Evolutionary conservation across 2,329 filamentous ascomycete genomes (phyloP).

Genomic region (Aspergillus pseudonomiae): DNA sequence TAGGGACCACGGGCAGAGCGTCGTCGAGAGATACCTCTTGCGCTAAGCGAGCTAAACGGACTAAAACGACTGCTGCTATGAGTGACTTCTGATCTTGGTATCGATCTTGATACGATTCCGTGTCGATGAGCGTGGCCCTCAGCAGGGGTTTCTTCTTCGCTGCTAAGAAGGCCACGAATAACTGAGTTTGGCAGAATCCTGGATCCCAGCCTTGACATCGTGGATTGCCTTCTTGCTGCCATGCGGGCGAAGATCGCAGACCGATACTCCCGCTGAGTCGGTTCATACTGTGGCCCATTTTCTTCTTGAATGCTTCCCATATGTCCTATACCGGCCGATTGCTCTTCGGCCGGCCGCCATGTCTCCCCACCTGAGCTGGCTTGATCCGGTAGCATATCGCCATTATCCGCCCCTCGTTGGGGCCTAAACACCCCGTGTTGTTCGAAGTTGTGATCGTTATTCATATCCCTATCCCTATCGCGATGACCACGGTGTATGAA

Average conservation of each 20-base stretch:
- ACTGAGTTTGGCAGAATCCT: constrained; percentile 52
- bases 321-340: constrained; percentile 19
- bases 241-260: constrained; percentile 38
- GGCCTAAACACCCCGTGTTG: constrained; percentile 27
- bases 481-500: constrained; percentile 25
- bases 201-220: constrained; percentile 53
- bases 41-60: constrained; percentile 43
- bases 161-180: constrained; percentile 47
- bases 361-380: constrained; percentile 13
- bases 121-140: constrained; percentile 50
- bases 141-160: constrained; percentile 49
- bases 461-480: constrained; percentile 40
- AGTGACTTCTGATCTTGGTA: constrained; percentile 37
- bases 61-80: constrained; percentile 42
- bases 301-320: constrained; percentile 44
- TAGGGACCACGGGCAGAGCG: constrained; percentile 45
- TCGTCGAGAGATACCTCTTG: constrained; percentile 44
- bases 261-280: constrained; percentile 34
- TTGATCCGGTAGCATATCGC: constrained; percentile 17
- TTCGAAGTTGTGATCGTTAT: constrained; percentile 31
- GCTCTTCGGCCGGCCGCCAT: constrained; percentile 26
- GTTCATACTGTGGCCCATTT: constrained; percentile 36
- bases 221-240: constrained; percentile 46
- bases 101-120: constrained; percentile 43
- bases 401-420: constrained; percentile 21